These are phyloP conservation scores for Hypoxylon sp. DNA, from an alignment of 2,329 filamentous ascomycete genomes.

Conservation along the genomic window DNA sequence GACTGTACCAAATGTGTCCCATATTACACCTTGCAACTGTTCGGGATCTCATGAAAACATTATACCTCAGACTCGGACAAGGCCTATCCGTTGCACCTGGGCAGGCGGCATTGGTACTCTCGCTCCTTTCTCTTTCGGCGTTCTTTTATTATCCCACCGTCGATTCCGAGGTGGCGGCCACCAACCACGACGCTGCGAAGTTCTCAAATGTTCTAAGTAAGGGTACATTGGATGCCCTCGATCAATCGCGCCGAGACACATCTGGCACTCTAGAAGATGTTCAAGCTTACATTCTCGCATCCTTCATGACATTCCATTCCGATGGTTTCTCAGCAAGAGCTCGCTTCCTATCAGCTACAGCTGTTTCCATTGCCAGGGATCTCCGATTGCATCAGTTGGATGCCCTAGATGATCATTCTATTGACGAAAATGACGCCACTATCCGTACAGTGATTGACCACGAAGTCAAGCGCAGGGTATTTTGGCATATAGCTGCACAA, in stretches of 20 bases:
- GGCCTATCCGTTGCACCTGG: slow-evolving; percentile 30
- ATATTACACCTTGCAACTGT: slow-evolving; percentile 39
- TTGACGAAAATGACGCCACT: neutral
- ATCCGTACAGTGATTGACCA: slow-evolving; percentile 17
- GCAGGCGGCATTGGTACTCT: slow-evolving; percentile 41
- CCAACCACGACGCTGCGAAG: slow-evolving; percentile 31
- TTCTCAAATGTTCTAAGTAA: slow-evolving; percentile 20
- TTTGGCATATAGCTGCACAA: slow-evolving; percentile 30
- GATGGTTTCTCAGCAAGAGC: slow-evolving; percentile 36
- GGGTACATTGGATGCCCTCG: slow-evolving; percentile 33
- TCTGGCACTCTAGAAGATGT: slow-evolving; percentile 35
- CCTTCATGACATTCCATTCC: slow-evolving; percentile 32
- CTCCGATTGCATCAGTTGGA: slow-evolving; percentile 35
- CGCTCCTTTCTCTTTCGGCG: slow-evolving; percentile 39
- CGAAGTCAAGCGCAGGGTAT: slow-evolving; percentile 33
- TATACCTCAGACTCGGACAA: slow-evolving; percentile 37
- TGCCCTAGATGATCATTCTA: slow-evolving; percentile 9
- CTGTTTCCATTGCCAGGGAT: slow-evolving; percentile 32
- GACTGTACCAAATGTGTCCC: slow-evolving; percentile 36
- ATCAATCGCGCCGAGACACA: slow-evolving; percentile 32
- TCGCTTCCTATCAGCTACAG: slow-evolving; percentile 27
- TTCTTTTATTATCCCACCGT: slow-evolving; percentile 38
- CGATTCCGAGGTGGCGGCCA: slow-evolving; percentile 30
- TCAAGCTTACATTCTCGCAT: slow-evolving; percentile 35
- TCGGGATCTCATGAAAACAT: slow-evolving; percentile 36